These are phyloP conservation scores for Magnusiomyces ingens DNA, from an alignment of 1,139 yeast species.

Conservation along the genomic window DNA sequence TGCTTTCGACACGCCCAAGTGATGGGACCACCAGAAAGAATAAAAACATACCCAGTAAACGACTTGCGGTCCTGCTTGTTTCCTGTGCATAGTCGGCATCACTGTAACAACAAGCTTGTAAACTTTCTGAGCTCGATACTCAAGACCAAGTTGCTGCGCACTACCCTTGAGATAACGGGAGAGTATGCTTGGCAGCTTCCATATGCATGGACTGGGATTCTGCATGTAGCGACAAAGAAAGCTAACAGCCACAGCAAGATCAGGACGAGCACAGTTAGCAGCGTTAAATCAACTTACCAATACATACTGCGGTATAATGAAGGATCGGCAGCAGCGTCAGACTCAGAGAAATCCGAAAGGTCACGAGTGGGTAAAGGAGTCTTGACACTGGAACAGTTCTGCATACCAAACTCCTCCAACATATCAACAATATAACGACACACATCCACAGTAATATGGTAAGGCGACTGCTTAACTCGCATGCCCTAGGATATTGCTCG, in stretches of 20 bases:
- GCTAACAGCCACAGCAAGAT: conserved; percentile 15
- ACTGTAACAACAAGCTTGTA: background rate
- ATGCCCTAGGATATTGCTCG: conserved; percentile 15
- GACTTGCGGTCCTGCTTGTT: conserved; percentile 9
- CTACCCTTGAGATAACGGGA: conserved; percentile 18
- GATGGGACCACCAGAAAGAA: conserved; percentile 16
- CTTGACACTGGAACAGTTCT: too few relatives aligned
- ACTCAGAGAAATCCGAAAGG: too few relatives aligned
- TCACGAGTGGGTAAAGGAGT: too few relatives aligned
- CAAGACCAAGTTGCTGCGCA: background rate
- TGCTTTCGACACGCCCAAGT: conserved; percentile 14
- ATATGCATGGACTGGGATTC: conserved; percentile 15
- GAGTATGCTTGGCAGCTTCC: conserved; percentile 18
- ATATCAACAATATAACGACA: too few relatives aligned
- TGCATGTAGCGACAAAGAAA: conserved; percentile 13
- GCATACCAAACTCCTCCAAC: too few relatives aligned
- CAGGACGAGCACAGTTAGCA: conserved; percentile 18
- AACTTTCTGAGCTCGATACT: background rate
- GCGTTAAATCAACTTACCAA: conserved; percentile 16
- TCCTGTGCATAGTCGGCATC: conserved; percentile 1
- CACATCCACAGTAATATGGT: too few relatives aligned
- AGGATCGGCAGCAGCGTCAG: conserved; percentile 2
- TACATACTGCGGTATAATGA: conserved; percentile 18
- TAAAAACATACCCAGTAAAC: conserved; percentile 18
- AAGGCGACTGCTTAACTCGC: conserved; percentile 1